A percentile compares a stretch with the other conserved stretches of the same genome.
These are phyloP conservation scores for Aspergillus udagawae DNA, from an alignment of 2,329 filamentous ascomycete species.

Conservation along the genomic window DNA sequence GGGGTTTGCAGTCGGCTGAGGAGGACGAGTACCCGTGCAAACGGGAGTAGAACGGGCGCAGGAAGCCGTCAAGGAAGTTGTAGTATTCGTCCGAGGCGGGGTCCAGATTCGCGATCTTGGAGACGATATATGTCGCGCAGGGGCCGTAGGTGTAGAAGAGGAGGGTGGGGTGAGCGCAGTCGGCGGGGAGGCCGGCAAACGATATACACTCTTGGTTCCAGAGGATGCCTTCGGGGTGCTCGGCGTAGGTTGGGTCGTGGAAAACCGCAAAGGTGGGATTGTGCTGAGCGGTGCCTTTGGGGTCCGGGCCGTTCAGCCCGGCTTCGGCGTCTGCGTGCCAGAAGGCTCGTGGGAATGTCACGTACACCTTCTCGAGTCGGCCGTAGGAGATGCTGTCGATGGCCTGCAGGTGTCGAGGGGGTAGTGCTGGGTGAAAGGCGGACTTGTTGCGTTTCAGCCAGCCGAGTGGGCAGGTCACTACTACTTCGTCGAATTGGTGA, in stretches of 20 bases:
- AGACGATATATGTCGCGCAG: constrained; percentile 38
- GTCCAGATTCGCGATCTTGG: constrained; percentile 25
- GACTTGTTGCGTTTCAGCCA: constrained; percentile 49
- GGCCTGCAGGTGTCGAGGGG: constrained; percentile 39
- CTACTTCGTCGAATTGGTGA: constrained; percentile 48
- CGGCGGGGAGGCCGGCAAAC: constrained; percentile 60
- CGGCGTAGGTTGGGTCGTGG: constrained; percentile 65
- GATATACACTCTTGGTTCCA: constrained; percentile 79
- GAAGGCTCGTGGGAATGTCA: constrained; percentile 71
- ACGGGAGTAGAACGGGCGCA: constrained; percentile 71
- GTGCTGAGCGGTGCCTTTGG: constrained; percentile 28
- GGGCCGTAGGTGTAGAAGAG: constrained; percentile 64
- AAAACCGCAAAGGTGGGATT: constrained; percentile 70
- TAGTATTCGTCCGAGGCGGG: constrained; percentile 48
- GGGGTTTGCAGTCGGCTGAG: constrained; percentile 58
- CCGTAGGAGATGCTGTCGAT: constrained; percentile 48
- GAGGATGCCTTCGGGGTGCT: constrained; percentile 55
- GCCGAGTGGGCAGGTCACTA: constrained; percentile 51
- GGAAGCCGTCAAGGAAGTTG: constrained; percentile 59
- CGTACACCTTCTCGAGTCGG: constrained; percentile 47
- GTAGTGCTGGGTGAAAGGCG: constrained; percentile 45
- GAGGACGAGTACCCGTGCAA: constrained; percentile 62
- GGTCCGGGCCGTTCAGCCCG: not conserved
- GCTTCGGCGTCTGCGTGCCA: constrained; percentile 54
- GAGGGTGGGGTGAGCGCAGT: constrained; percentile 69